Conservation (phyloP, 208 protist species). For the Angomonas deanei region DNA sequence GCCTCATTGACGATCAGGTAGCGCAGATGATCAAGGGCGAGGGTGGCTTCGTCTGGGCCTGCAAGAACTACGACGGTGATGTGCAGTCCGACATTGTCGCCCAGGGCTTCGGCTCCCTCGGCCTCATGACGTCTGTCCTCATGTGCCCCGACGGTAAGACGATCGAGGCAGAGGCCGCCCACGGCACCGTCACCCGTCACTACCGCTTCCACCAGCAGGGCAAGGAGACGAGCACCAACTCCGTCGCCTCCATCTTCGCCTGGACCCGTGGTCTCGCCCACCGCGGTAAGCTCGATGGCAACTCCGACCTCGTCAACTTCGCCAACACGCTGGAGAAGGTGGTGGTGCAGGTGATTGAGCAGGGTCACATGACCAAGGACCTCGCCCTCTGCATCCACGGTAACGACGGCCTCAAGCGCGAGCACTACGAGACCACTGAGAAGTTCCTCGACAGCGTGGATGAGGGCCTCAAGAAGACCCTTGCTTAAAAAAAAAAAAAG, state of each 20-base stretch:
- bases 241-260: slow-evolving; percentile 97
- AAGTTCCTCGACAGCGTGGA: slow-evolving; percentile 84
- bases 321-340: slow-evolving; percentile 80
- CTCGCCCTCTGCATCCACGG: slow-evolving; percentile 94
- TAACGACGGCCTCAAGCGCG: slow-evolving; percentile 54
- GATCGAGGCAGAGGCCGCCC: slow-evolving; percentile 96
- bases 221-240: slow-evolving; percentile 96
- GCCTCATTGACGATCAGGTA: slow-evolving; percentile 98
- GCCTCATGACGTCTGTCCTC: slow-evolving; percentile 98
- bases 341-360: slow-evolving; percentile 90
- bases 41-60: slow-evolving; percentile 96
- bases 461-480: slow-evolving; percentile 43
- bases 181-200: slow-evolving; percentile 97
- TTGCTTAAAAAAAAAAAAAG: slow-evolving; percentile 14
- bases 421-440: slow-evolving; percentile 87
- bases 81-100: slow-evolving; percentile 98
- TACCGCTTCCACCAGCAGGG: slow-evolving; percentile 95
- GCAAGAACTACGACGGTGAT: slow-evolving; percentile 99
- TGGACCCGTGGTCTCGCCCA: slow-evolving; percentile 95
- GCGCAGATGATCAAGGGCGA: slow-evolving; percentile 92
- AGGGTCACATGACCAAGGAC: slow-evolving; percentile 97
- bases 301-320: slow-evolving; percentile 89
- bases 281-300: slow-evolving; percentile 94
- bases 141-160: slow-evolving; percentile 96
- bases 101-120: slow-evolving; percentile 96